Evolutionary conservation across 2,329 filamentous ascomycete species (phyloP).

Genomic region (Nothophoma quercina): DNA sequence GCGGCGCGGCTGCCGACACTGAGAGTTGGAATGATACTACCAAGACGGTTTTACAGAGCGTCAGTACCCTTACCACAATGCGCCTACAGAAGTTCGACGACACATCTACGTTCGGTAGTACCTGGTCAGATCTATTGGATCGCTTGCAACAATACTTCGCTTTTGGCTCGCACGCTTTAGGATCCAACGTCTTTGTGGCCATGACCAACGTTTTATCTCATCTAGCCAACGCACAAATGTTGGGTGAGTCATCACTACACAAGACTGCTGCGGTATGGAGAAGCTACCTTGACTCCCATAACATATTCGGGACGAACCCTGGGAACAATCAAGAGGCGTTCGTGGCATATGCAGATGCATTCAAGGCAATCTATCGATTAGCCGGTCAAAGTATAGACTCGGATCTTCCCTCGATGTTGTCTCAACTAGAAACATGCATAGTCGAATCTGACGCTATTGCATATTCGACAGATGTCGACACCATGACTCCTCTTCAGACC

Average conservation of each 20-base stretch:
- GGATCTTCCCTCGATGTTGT: constrained; percentile 71
- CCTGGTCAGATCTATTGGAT: constrained; percentile 78
- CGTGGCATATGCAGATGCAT: constrained; percentile 80
- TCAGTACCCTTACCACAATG: constrained; percentile 69
- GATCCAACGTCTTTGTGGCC: constrained; percentile 52
- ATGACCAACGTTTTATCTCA: constrained; percentile 51
- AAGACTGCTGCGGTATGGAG: constrained; percentile 48
- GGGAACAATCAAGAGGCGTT: constrained; percentile 77
- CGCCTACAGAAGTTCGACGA: constrained; percentile 77
- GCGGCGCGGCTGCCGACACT: constrained; percentile 29
- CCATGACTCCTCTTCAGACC: constrained; percentile 74
- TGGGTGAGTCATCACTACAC: constrained; percentile 37
- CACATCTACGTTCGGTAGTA: constrained; percentile 70
- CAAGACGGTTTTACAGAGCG: constrained; percentile 46
- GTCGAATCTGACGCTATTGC: constrained; percentile 71
- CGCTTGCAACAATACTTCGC: constrained; percentile 67
- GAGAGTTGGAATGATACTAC: constrained; percentile 52
- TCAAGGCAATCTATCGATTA: constrained; percentile 80
- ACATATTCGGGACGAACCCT: constrained; percentile 27
- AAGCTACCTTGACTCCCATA: constrained; percentile 40
- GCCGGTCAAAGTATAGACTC: constrained; percentile 70
- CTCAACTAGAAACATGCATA: constrained; percentile 74
- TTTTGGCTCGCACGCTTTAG: constrained; percentile 51
- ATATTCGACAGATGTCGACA: constrained; percentile 77
- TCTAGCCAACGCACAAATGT: constrained; percentile 24